A percentile compares a stretch with the other conserved stretches of the same genome.
Conservation (phyloP, 1,284 basidiomycete species). For the Pyrrhoderma noxium region DNA sequence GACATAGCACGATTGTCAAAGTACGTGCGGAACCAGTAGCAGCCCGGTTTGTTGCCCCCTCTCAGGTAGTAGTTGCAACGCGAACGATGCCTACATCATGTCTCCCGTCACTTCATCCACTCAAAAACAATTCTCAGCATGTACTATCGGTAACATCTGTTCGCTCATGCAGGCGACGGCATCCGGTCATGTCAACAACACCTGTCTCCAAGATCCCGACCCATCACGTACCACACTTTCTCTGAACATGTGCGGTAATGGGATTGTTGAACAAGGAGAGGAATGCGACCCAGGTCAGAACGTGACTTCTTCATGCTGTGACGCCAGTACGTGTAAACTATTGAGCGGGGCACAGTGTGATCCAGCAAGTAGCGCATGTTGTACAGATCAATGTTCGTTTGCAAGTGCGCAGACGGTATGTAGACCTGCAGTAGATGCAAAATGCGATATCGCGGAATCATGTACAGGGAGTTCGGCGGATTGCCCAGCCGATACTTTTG, state of each 20-base stretch:
- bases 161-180: constrained; percentile 47
- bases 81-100: constrained; percentile 72
- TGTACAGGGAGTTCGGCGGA: constrained; percentile 71
- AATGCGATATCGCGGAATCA: constrained; percentile 73
- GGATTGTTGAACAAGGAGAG: constrained; percentile 71
- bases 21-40: constrained; percentile 44
- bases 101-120: constrained; percentile 62
- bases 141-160: constrained; percentile 84
- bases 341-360: constrained; percentile 69
- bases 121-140: constrained; percentile 70
- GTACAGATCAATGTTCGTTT: constrained; percentile 64
- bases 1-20: constrained; percentile 66
- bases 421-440: constrained; percentile 57
- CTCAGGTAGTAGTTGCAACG: constrained; percentile 53
- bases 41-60: constrained; percentile 67
- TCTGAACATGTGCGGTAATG: constrained; percentile 73
- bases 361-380: constrained; percentile 72
- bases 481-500: constrained; percentile 67
- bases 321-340: constrained; percentile 76
- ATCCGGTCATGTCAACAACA: constrained; percentile 41
- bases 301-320: constrained; percentile 65
- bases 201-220: constrained; percentile 57
- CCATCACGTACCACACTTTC: constrained; percentile 41
- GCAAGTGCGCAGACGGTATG: constrained; percentile 65
- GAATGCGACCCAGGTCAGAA: constrained; percentile 82